A percentile compares a stretch with the other conserved stretches of the same genome.
phyloP scores from a whole-genome alignment of 495 filamentous ascomycete species.

The Xylaria sp. region DNA sequence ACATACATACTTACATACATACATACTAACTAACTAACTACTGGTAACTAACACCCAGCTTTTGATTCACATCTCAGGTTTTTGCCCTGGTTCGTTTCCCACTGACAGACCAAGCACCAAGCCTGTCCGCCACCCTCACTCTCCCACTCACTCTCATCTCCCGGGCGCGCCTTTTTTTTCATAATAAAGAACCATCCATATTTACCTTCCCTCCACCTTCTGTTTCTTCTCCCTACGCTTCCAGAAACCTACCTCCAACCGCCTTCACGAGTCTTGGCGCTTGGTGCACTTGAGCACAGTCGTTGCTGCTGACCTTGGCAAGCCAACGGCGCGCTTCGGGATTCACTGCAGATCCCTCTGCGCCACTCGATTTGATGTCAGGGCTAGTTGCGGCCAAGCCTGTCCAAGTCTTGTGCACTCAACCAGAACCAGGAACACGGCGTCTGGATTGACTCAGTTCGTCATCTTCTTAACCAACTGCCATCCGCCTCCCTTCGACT shows the following conservation, averaged over 20 bases:
- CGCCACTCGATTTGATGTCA: slow-evolving; percentile 37
- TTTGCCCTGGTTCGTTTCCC: slow-evolving; percentile 22
- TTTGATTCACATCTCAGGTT: slow-evolving; percentile 20
- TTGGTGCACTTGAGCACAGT: slow-evolving; percentile 7
- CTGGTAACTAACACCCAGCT: not conserved
- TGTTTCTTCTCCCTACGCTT: slow-evolving; percentile 7
- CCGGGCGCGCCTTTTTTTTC: slow-evolving; percentile 18
- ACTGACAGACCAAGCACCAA: slow-evolving; percentile 20
- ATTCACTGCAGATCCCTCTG: slow-evolving; percentile 29
- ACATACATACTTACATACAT: too few species aligned
- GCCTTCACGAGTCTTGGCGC: not conserved
- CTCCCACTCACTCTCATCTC: slow-evolving; percentile 17
- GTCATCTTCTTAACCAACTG: slow-evolving; percentile 13
- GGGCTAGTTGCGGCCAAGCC: slow-evolving; percentile 36
- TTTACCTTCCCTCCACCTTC: slow-evolving; percentile 11
- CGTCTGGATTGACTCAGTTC: slow-evolving; percentile 14
- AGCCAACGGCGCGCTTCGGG: slow-evolving; percentile 17
- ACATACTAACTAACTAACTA: not conserved
- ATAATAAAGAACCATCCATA: slow-evolving; percentile 18
- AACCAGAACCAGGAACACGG: slow-evolving; percentile 13
- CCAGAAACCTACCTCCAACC: not conserved
- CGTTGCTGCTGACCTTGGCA: slow-evolving; percentile 1
- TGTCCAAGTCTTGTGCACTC: slow-evolving; percentile 31
- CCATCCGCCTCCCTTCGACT: slow-evolving; percentile 19
- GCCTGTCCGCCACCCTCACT: slow-evolving; percentile 24